Evolutionary conservation across 352 stramenopile species (phyloP).

Genomic region (Pythium oligandrum): DNA sequence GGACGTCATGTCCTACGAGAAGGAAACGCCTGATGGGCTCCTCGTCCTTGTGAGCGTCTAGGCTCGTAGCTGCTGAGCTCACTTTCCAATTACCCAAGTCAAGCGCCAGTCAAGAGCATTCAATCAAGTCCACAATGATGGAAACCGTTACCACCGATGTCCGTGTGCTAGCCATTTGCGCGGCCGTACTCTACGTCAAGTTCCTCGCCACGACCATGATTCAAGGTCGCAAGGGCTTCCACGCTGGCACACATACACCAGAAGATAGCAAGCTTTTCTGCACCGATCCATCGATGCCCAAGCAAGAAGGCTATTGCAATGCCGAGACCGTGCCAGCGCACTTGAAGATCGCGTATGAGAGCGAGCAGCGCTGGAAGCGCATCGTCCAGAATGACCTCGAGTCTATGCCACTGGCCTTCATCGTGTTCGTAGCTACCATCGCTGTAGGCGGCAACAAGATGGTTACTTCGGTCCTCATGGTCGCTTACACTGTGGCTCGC

Average conservation of each 20-base stretch:
- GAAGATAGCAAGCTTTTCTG: slow-evolving; percentile 29
- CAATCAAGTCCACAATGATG: slow-evolving; percentile 5
- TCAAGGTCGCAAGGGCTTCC: slow-evolving; percentile 40
- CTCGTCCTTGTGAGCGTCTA: too few species aligned
- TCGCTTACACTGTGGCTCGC: slow-evolving; percentile 21
- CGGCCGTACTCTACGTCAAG: slow-evolving; percentile 51
- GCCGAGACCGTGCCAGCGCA: slow-evolving; percentile 1
- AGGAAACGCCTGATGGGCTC: too few species aligned
- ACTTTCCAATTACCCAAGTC: neutral
- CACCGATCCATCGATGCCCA: slow-evolving; percentile 1
- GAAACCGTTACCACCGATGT: slow-evolving; percentile 5
- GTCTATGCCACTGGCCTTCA: slow-evolving; percentile 22
- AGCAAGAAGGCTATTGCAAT: slow-evolving; percentile 4
- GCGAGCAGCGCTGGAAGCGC: slow-evolving; percentile 25
- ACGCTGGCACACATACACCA: slow-evolving; percentile 32
- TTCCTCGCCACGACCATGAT: slow-evolving; percentile 45
- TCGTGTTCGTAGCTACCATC: slow-evolving; percentile 15
- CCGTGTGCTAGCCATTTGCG: slow-evolving; percentile 18
- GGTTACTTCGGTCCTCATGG: slow-evolving; percentile 10
- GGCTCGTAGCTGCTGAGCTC: neutral
- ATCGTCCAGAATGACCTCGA: slow-evolving; percentile 33
- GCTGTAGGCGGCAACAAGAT: slow-evolving; percentile 6
- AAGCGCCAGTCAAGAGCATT: neutral
- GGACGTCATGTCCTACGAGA: too few species aligned
- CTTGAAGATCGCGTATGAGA: slow-evolving; percentile 9